A percentile compares a stretch with the other conserved stretches of the same genome.
Evolutionary conservation across 164 flowering plant species (phyloP).

Genomic region (Vitis rupestris): DNA sequence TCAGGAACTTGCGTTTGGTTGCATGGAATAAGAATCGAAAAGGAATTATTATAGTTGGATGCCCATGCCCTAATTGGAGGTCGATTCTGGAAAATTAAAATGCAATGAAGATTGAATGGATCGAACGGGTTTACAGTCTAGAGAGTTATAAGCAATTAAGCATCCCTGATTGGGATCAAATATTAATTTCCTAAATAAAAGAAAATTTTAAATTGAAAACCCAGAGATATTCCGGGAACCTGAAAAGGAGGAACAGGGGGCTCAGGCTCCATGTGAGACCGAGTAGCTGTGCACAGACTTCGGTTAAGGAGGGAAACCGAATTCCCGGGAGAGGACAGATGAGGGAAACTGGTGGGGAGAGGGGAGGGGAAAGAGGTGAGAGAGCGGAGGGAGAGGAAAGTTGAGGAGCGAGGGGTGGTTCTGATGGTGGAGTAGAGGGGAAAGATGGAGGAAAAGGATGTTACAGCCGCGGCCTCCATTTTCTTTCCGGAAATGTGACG

Average conservation of each 20-base stretch:
- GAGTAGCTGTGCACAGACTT: slow-evolving; percentile 14
- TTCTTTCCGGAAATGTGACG: no score
- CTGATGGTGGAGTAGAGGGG: slow-evolving; percentile 13
- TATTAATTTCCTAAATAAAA: no score
- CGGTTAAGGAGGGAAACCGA: slow-evolving; percentile 1
- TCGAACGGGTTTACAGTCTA: no score
- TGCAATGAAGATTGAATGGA: no score
- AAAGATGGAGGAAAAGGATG: background rate
- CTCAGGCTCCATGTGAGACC: slow-evolving; percentile 8
- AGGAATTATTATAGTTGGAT: no score
- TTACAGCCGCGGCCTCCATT: background rate
- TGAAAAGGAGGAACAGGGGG: slow-evolving; percentile 6
- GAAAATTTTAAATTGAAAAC: no score
- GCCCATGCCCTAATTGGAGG: no score
- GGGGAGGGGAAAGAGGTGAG: background rate
- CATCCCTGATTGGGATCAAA: background rate
- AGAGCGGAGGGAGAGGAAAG: background rate
- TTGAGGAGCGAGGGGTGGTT: background rate
- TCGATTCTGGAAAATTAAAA: no score
- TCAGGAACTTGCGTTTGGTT: no score
- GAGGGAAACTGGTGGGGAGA: slow-evolving; percentile 6
- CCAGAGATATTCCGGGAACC: background rate
- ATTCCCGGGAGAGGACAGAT: background rate
- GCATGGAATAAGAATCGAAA: no score
- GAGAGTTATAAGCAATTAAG: no score